Percentiles rank a stretch among this genome's conserved stretches.
These are phyloP conservation scores for Fonsecaea erecta DNA, from an alignment of 2,329 filamentous ascomycete species.

Conservation along the genomic window DNA sequence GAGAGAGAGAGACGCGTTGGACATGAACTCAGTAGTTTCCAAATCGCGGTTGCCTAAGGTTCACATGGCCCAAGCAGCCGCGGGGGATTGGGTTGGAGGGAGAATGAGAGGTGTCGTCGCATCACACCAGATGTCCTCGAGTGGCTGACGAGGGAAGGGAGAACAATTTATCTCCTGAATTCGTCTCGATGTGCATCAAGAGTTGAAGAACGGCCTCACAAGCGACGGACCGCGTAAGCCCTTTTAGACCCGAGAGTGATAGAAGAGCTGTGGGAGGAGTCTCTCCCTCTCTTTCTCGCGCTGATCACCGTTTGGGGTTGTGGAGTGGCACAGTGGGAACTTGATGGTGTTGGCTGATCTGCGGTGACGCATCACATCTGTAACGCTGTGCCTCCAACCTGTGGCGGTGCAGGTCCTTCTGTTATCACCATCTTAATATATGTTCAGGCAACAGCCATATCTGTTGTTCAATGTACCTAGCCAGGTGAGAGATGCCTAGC, in stretches of 20 bases:
- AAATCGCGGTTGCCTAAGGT: conserved; percentile 16
- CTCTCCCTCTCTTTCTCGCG: conserved; percentile 1
- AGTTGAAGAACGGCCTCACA: neutral
- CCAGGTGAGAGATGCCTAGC: neutral
- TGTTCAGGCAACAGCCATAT: conserved; percentile 9
- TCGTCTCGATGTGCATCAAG: neutral
- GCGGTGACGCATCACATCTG: neutral
- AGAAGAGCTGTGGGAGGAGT: neutral
- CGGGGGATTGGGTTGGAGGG: neutral
- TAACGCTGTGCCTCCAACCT: neutral
- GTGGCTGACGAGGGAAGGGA: neutral
- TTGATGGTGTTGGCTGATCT: neutral
- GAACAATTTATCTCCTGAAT: neutral
- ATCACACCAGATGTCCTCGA: neutral
- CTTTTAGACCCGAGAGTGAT: neutral
- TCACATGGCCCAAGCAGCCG: conserved; percentile 19
- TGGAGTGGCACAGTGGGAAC: neutral
- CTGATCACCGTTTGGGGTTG: neutral
- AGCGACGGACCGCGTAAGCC: conserved; percentile 18
- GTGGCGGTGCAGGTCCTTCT: conserved; percentile 9
- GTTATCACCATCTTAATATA: too few species aligned
- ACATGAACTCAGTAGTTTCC: neutral
- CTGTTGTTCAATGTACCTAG: neutral
- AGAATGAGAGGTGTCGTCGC: conserved; percentile 1
- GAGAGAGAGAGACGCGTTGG: neutral